Conservation (phyloP, 345 rosid genomes). For the Salix koriyanagi region DNA sequence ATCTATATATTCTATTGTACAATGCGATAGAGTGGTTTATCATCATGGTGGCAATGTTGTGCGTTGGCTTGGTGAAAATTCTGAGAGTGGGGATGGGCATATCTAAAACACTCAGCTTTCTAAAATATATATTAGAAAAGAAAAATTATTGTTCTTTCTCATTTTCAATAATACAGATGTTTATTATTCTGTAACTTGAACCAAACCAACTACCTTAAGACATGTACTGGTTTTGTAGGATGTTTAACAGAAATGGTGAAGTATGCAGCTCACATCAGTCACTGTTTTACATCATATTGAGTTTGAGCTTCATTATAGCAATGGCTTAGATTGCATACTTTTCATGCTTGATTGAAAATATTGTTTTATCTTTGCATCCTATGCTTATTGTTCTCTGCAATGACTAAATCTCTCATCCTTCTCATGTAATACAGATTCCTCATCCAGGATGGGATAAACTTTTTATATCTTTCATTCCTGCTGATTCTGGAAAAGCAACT, state of each 20-base stretch:
- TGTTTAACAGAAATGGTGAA: neutral
- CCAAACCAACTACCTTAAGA: neutral
- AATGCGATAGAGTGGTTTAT: neutral
- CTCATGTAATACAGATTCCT: conserved; percentile 53
- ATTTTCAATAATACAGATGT: neutral
- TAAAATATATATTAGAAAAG: neutral
- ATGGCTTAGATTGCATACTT: neutral
- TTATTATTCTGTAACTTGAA: neutral
- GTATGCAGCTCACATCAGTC: neutral
- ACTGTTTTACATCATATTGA: neutral
- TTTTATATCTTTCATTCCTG: conserved; percentile 79
- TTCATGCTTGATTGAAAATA: neutral
- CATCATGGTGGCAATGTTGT: neutral
- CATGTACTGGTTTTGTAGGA: neutral
- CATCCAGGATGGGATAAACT: conserved; percentile 97
- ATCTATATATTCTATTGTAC: neutral
- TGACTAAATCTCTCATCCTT: conserved; percentile 13
- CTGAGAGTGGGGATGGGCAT: neutral
- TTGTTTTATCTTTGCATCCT: neutral
- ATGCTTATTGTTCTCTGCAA: neutral
- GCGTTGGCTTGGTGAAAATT: neutral
- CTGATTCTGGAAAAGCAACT: conserved; percentile 88
- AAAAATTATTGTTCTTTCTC: neutral
- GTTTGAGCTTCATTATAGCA: neutral
- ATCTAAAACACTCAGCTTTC: neutral